A percentile compares a stretch with the other conserved stretches of the same genome.
Conservation (phyloP, 2,329 filamentous ascomycete genomes). For the Aureobasidium leucospermi region DNA sequence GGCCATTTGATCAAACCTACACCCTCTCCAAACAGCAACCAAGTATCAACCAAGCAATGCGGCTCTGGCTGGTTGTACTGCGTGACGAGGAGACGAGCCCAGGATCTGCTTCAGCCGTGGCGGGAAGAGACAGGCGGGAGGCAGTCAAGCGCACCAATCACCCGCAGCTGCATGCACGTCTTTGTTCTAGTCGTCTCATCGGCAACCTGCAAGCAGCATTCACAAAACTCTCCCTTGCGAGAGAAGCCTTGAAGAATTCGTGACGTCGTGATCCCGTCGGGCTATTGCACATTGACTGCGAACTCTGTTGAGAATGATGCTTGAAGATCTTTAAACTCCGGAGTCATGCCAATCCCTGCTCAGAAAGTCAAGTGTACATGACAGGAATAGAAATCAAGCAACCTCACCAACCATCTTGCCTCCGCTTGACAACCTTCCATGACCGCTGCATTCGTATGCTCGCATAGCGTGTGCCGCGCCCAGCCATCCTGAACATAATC, state of each 20-base stretch:
- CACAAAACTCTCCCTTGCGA: neutral
- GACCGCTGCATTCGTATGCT: conserved; percentile 9
- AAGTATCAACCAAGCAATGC: conserved; percentile 8
- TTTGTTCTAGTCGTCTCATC: conserved; percentile 12
- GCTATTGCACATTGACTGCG: neutral
- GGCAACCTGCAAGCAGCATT: conserved; percentile 3
- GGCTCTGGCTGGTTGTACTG: conserved; percentile 10
- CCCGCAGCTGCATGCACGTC: conserved; percentile 8
- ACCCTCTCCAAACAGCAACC: neutral
- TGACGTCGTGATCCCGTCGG: neutral
- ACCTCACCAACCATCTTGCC: conserved; percentile 4
- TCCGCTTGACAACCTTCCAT: neutral
- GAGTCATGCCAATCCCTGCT: conserved; percentile 1
- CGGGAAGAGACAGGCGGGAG: conserved; percentile 9
- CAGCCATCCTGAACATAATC: neutral
- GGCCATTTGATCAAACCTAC: conserved; percentile 6
- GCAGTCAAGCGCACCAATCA: conserved; percentile 9
- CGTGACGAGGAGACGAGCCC: conserved; percentile 8
- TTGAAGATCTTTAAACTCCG: neutral
- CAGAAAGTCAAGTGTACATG: neutral
- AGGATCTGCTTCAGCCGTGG: neutral
- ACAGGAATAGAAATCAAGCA: conserved; percentile 7
- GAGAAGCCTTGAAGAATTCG: conserved; percentile 3
- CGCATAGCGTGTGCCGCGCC: conserved; percentile 5
- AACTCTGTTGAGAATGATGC: neutral